phyloP scores from a whole-genome alignment of 1,139 yeast species.

The Geotrichum aggregatum region DNA sequence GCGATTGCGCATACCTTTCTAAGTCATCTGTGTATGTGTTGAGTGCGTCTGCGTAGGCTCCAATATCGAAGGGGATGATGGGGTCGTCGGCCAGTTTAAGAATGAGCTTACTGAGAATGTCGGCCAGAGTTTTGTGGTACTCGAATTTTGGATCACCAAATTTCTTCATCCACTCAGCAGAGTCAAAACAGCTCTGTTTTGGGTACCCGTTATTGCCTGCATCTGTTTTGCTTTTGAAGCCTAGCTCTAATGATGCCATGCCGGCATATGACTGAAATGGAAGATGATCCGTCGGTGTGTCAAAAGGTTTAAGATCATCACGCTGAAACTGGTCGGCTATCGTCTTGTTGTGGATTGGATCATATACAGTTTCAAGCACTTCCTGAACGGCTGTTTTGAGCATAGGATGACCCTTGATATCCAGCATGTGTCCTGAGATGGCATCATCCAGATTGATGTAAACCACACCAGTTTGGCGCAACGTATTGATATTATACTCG shows the following conservation, averaged over 20 bases:
- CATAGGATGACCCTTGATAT: slow-evolving; percentile 63
- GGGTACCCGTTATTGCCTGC: slow-evolving; percentile 42
- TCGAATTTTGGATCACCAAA: slow-evolving; percentile 38
- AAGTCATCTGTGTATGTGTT: slow-evolving; percentile 49
- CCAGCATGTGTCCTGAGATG: slow-evolving; percentile 55
- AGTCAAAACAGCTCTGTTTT: slow-evolving; percentile 61
- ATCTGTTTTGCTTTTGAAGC: slow-evolving; percentile 39
- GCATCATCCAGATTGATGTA: slow-evolving; percentile 77
- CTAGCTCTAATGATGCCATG: slow-evolving; percentile 64
- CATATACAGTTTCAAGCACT: slow-evolving; percentile 35
- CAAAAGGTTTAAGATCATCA: slow-evolving; percentile 19
- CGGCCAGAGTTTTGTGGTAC: slow-evolving; percentile 56
- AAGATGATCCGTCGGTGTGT: slow-evolving; percentile 51
- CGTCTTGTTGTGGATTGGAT: slow-evolving; percentile 34
- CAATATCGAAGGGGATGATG: slow-evolving; percentile 66
- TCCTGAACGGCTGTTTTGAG: slow-evolving; percentile 47
- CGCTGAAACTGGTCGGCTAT: slow-evolving; percentile 23
- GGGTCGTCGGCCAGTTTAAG: slow-evolving; percentile 67
- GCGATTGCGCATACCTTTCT: slow-evolving; percentile 41
- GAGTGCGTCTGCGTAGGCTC: slow-evolving; percentile 47
- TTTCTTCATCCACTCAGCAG: slow-evolving; percentile 42
- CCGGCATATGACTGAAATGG: slow-evolving; percentile 65
- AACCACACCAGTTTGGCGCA: slow-evolving; percentile 60
- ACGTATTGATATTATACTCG: slow-evolving; percentile 51
- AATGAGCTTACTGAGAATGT: slow-evolving; percentile 51